These are phyloP conservation scores for Sphagnurus paluster DNA, from an alignment of 1,284 basidiomycete genomes.

Conservation along the genomic window DNA sequence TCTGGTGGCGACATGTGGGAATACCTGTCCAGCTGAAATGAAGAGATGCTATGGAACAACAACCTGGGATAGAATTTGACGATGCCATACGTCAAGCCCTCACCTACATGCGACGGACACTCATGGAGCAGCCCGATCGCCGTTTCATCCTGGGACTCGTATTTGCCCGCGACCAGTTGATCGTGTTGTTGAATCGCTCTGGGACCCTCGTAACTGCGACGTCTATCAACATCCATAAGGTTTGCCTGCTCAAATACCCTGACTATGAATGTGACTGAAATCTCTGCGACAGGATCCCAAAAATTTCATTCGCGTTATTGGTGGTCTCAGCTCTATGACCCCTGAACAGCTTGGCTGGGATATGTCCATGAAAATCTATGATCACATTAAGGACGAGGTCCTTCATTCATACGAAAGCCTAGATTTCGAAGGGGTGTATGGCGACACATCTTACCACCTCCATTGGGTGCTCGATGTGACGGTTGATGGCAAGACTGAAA, in stretches of 20 bases:
- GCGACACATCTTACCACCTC: not conserved
- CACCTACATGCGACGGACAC: constrained; percentile 8
- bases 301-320: constrained; percentile 5
- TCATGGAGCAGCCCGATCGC: constrained; percentile 12
- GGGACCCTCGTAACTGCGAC: constrained; percentile 9
- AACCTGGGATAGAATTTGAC: not conserved
- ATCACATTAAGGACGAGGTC: not conserved
- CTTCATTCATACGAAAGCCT: not conserved
- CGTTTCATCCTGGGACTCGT: constrained; percentile 11
- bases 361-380: constrained; percentile 16
- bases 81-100: not conserved
- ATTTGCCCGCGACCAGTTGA: constrained; percentile 6
- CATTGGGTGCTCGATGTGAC: constrained; percentile 8
- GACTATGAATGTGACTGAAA: not conserved
- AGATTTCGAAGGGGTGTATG: not conserved
- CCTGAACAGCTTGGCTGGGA: constrained; percentile 18
- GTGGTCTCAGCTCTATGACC: constrained; percentile 6
- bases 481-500: not conserved
- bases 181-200: constrained; percentile 7
- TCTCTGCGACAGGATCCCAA: not conserved
- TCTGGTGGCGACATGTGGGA: no score
- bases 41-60: not conserved
- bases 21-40: not conserved
- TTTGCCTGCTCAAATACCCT: constrained; percentile 4
- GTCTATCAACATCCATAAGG: constrained; percentile 13